These are phyloP conservation scores for Graphium sp. DNA, from an alignment of 2,329 filamentous ascomycete genomes.

Conservation along the genomic window DNA sequence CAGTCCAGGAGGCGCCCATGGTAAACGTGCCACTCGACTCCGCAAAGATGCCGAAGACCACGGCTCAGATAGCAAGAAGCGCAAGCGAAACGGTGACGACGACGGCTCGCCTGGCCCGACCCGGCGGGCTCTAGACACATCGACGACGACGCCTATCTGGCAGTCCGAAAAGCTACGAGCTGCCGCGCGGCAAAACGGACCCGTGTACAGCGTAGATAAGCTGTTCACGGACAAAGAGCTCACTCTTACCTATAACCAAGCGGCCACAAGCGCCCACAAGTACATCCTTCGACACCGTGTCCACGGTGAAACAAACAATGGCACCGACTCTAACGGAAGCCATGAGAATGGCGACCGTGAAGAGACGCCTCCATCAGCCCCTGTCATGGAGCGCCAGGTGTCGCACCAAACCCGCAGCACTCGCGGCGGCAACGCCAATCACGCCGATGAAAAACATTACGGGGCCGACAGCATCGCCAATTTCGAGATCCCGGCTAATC, in stretches of 20 bases:
- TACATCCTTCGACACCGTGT: conserved; percentile 41
- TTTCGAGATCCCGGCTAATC: conserved; percentile 39
- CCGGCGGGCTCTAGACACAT: conserved; percentile 35
- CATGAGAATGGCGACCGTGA: conserved; percentile 32
- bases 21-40: conserved; percentile 44
- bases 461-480: conserved; percentile 44
- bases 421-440: conserved; percentile 35
- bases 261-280: conserved; percentile 44
- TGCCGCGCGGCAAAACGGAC: conserved; percentile 36
- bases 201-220: conserved; percentile 50
- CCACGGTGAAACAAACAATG: conserved; percentile 26
- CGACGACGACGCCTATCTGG: conserved; percentile 44
- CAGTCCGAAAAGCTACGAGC: conserved; percentile 39
- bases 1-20: conserved; percentile 45
- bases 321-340: conserved; percentile 33
- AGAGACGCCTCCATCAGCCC: conserved; percentile 26
- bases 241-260: conserved; percentile 45
- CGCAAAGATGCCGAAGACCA: conserved; percentile 44
- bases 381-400: conserved; percentile 44
- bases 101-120: conserved; percentile 45
- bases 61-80: conserved; percentile 39
- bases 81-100: conserved; percentile 46
- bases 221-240: conserved; percentile 57
- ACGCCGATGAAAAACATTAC: conserved; percentile 37
- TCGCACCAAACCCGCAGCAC: conserved; percentile 50